Evolutionary conservation across 306 rosid genomes (phyloP), one percentile per base, ranked within the genome.

Genomic region (Corylus heterophylla): DNA sequence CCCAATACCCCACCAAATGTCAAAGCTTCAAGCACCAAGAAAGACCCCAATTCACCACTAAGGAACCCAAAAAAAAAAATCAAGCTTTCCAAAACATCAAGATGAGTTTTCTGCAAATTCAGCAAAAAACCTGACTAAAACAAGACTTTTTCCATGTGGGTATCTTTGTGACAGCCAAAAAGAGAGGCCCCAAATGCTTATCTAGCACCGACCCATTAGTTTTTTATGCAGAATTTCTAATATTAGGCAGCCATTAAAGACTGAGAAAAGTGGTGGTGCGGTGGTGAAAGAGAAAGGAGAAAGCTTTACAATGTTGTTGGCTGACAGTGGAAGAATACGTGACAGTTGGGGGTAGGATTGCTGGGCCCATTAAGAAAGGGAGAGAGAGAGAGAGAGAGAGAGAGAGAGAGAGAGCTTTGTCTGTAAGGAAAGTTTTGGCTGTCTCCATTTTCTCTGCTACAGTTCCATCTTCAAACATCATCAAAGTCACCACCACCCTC

Each of bases 141-240:
- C 68, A 58, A 75, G 69, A 78, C 81, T 77, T 85, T 54, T 85
- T 18, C 55, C 9, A 42, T 83, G 77, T 80, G 86, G 92, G 87
- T 49, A 82, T 88, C 80, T 75, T 77, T 77, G 74, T 82, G 73
- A 88, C 87, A 89, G 76, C 87, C 68, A 78, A 83, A 85, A 91
- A 87, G 89, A 68, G 77, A 80, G 51, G 54, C 74, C 12, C 20
- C 73, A 71, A 84, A 77, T 85, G 88, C 77, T 74, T 63, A 83
- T 66, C 87, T 63, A 86, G 74, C 89, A 84, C 94, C 93, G 93
- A 89, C 94, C 90, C 92, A 74, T 48, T 82, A 86, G 64, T 84
- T 83, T 67, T 69, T 75, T 48, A 83, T 54, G 87, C 82, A 85
- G 48, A 82, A 79, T 90, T 74, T 78, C 81, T 64, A 79, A 77